phyloP scores from a whole-genome alignment of 139 green algal species.

The Chlamydomonas sphaeroides region DNA sequence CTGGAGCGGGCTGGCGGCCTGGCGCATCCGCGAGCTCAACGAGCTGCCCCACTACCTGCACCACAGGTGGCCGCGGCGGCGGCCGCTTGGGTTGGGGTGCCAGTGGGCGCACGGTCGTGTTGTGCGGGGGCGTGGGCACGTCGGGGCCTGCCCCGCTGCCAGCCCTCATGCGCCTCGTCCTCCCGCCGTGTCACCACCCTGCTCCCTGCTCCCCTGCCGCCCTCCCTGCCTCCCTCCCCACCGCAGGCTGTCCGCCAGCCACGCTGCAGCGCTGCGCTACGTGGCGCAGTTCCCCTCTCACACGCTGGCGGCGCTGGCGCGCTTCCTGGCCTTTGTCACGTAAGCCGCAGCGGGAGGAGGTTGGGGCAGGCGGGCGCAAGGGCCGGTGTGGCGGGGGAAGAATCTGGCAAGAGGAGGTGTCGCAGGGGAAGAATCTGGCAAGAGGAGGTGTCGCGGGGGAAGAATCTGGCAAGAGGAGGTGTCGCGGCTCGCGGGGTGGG shows the following conservation, averaged over 20 bases:
- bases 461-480: too few species aligned
- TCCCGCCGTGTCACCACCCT: too few species aligned
- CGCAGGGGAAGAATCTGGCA: too few species aligned
- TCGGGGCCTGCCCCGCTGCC: too few species aligned
- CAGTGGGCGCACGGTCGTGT: background rate
- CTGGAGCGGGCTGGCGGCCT: slow-evolving; percentile 83
- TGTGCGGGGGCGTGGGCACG: background rate
- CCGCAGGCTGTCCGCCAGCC: slow-evolving; percentile 76
- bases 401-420: background rate
- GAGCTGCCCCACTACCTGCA: slow-evolving; percentile 92
- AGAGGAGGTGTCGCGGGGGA: too few species aligned
- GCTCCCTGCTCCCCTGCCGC: background rate
- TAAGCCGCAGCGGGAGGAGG: background rate
- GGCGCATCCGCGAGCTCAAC: slow-evolving; percentile 94
- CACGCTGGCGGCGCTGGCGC: slow-evolving; percentile 51
- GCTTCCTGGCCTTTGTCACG: slow-evolving; percentile 63
- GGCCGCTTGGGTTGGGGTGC: background rate
- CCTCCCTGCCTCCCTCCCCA: background rate
- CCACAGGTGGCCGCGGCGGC: slow-evolving; percentile 53
- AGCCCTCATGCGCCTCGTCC: too few species aligned
- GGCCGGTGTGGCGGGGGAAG: background rate
- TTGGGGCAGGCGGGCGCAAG: background rate
- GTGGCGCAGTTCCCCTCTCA: slow-evolving; percentile 92
- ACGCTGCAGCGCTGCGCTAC: slow-evolving; percentile 85
- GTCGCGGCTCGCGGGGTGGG: too few species aligned